Evolutionary conservation across 1,284 basidiomycete species (phyloP).

Genomic region (Tausonia pullulans): DNA sequence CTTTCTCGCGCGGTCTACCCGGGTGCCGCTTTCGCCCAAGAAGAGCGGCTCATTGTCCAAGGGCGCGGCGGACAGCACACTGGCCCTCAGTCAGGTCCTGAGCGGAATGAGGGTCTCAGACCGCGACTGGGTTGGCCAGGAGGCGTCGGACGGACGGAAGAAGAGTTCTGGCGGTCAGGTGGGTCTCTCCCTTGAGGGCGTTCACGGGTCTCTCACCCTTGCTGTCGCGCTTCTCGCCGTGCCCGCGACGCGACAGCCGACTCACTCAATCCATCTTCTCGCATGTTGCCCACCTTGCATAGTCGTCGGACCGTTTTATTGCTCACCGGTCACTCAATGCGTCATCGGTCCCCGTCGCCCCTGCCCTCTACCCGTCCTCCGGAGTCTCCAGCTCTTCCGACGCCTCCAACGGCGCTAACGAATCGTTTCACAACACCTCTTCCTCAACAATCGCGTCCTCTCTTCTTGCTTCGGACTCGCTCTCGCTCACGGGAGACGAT

Average conservation of each 20-base stretch:
- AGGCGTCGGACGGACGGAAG: background rate
- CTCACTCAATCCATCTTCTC: background rate
- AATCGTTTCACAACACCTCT: background rate
- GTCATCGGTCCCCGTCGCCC: constrained; percentile 28
- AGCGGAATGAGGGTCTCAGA: constrained; percentile 10
- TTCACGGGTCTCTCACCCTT: background rate
- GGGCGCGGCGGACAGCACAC: background rate
- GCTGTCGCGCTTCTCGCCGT: background rate
- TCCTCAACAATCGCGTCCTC: background rate
- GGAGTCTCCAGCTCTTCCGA: constrained; percentile 29
- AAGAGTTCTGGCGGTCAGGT: background rate
- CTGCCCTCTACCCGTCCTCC: constrained; percentile 19
- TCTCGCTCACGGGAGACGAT: background rate
- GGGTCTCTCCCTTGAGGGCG: background rate
- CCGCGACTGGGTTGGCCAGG: constrained; percentile 5
- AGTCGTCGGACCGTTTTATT: constrained; percentile 13
- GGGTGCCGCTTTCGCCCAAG: background rate
- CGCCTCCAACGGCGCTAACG: constrained; percentile 20
- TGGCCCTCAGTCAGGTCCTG: constrained; percentile 12
- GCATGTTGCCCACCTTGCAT: background rate
- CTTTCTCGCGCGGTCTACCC: constrained; percentile 6
- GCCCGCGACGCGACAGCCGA: background rate
- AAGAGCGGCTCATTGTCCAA: background rate
- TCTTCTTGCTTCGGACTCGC: no score
- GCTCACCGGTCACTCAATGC: constrained; percentile 19